These are phyloP conservation scores for Ophiocordyceps polyrhachis-furcata DNA, from an alignment of 2,329 filamentous ascomycete species.

Conservation along the genomic window DNA sequence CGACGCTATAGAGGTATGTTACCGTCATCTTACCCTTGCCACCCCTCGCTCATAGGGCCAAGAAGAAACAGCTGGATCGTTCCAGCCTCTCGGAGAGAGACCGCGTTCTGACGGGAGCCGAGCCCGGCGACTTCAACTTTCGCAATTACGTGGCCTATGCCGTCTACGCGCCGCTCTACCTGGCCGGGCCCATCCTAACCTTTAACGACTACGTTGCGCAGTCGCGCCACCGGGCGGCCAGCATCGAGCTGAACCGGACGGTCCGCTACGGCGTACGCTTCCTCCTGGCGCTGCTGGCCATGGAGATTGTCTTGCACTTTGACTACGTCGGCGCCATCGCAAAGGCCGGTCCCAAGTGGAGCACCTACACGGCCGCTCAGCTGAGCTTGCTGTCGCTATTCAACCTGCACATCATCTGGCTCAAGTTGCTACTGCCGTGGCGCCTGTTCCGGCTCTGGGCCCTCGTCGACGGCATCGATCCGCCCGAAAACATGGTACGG, in stretches of 20 bases:
- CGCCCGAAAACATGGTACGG: slow-evolving; percentile 94
- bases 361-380: slow-evolving; percentile 67
- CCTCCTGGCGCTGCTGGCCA: slow-evolving; percentile 57
- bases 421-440: slow-evolving; percentile 92
- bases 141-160: slow-evolving; percentile 79
- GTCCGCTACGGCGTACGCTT: slow-evolving; percentile 72
- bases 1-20: slow-evolving; percentile 64
- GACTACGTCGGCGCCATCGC: slow-evolving; percentile 89
- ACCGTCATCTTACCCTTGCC: neutral
- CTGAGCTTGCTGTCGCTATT: slow-evolving; percentile 84
- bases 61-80: slow-evolving; percentile 96
- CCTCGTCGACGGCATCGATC: slow-evolving; percentile 75
- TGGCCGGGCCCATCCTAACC: slow-evolving; percentile 82
- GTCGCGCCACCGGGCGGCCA: slow-evolving; percentile 51
- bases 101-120: slow-evolving; percentile 59
- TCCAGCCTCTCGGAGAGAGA: slow-evolving; percentile 75
- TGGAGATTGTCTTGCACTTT: slow-evolving; percentile 84
- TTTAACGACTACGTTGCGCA: slow-evolving; percentile 98
- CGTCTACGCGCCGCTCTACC: slow-evolving; percentile 82
- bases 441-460: slow-evolving; percentile 98
- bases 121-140: slow-evolving; percentile 52
- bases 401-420: slow-evolving; percentile 93
- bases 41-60: slow-evolving; percentile 19
- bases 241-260: slow-evolving; percentile 51
- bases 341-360: slow-evolving; percentile 63